Conservation (phyloP, 1,284 basidiomycete species). For the Wolfiporia cocos region DNA sequence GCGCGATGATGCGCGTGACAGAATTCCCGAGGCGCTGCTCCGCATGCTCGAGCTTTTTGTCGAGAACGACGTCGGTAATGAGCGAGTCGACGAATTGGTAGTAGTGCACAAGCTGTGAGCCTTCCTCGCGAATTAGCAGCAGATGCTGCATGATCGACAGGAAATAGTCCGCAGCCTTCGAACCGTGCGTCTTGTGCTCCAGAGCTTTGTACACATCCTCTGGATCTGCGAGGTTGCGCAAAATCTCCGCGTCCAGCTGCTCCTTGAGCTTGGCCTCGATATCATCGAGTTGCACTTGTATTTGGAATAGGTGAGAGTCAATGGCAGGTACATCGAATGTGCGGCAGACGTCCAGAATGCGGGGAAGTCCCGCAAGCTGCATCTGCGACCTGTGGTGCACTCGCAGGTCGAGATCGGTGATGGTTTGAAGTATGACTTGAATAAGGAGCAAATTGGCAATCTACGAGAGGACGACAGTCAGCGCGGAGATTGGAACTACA, state of each 20-base stretch:
- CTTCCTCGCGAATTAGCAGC: conserved; percentile 86
- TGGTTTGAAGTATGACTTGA: conserved; percentile 53
- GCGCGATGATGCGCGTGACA: conserved; percentile 84
- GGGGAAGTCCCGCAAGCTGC: conserved; percentile 79
- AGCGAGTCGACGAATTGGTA: conserved; percentile 94
- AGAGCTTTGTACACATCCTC: conserved; percentile 88
- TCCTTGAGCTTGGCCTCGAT: conserved; percentile 80
- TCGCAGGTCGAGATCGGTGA: conserved; percentile 77
- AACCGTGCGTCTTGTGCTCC: conserved; percentile 65
- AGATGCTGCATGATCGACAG: conserved; percentile 91
- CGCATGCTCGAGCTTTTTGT: conserved; percentile 83
- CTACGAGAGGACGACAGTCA: conserved; percentile 33
- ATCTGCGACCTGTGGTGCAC: conserved; percentile 85
- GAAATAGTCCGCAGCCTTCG: conserved; percentile 83
- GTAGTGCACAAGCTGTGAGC: conserved; percentile 78
- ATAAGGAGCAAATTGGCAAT: conserved; percentile 68
- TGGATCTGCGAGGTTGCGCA: conserved; percentile 76
- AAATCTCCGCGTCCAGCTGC: conserved; percentile 70
- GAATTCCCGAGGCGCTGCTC: conserved; percentile 86
- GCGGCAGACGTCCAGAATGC: conserved; percentile 70
- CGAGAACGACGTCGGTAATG: conserved; percentile 89
- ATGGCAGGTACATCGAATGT: conserved; percentile 62
- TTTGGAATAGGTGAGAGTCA: conserved; percentile 63
- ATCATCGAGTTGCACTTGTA: conserved; percentile 66
- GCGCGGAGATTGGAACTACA: conserved; percentile 11